Evolutionary conservation across 495 filamentous ascomycete species (phyloP).

Genomic region (Aspergillus cavernicola): DNA sequence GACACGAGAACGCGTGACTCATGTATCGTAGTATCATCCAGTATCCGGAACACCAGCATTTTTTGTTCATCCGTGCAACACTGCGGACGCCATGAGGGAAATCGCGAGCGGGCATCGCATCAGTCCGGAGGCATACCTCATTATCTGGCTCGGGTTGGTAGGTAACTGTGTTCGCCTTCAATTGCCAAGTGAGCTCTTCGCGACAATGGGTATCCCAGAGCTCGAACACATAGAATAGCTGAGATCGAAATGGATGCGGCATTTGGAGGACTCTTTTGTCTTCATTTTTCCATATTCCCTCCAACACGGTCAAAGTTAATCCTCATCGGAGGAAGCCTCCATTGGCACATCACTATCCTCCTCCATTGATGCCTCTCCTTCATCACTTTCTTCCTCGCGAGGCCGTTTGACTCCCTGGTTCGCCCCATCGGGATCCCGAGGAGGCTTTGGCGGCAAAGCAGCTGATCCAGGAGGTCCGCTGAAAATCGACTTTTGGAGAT

Average conservation of each 20-base stretch:
- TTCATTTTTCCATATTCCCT: neutral
- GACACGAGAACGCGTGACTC: constrained; percentile 28
- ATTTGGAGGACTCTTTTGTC: neutral
- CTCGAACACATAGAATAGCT: constrained; percentile 7
- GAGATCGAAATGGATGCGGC: constrained; percentile 9
- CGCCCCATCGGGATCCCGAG: constrained; percentile 34
- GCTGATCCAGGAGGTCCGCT: constrained; percentile 55
- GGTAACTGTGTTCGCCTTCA: constrained; percentile 69
- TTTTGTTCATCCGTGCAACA: constrained; percentile 83
- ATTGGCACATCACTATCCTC: constrained; percentile 59
- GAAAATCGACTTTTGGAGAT: constrained; percentile 80
- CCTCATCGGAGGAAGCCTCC: constrained; percentile 53
- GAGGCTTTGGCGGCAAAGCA: constrained; percentile 38
- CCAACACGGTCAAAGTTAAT: constrained; percentile 24
- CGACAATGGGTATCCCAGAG: constrained; percentile 17
- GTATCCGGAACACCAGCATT: constrained; percentile 67
- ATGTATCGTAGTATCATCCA: constrained; percentile 70
- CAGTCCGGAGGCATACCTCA: constrained; percentile 63
- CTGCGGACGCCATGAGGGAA: constrained; percentile 67
- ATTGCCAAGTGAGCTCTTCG: constrained; percentile 54
- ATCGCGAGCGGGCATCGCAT: constrained; percentile 46
- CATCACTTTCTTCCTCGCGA: constrained; percentile 66
- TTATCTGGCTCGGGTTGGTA: constrained; percentile 75
- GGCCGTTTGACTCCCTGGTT: constrained; percentile 55
- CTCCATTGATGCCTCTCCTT: constrained; percentile 71